Evolutionary conservation across 2,329 filamentous ascomycete species (phyloP).

Genomic region (Cordyceps javanica): DNA sequence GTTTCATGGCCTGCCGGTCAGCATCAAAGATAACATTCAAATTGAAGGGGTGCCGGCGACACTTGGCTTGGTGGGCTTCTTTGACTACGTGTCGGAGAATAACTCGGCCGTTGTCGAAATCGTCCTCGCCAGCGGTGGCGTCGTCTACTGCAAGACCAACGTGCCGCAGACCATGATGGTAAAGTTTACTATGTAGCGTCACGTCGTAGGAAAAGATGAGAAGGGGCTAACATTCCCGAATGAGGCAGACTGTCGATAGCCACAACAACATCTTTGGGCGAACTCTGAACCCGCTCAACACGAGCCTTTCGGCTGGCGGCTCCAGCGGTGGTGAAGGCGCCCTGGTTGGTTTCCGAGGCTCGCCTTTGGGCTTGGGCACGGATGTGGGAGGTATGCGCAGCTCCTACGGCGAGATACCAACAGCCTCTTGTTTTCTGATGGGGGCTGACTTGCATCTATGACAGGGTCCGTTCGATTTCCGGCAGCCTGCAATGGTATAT

Average conservation of each 20-base stretch:
- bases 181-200: neutral
- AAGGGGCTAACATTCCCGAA: neutral
- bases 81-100: constrained; percentile 16
- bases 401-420: neutral
- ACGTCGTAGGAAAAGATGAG: no score
- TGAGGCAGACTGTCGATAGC: constrained; percentile 21
- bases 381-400: constrained; percentile 37
- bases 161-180: constrained; percentile 13
- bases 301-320: constrained; percentile 51
- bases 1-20: constrained; percentile 20
- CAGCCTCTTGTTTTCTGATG: no score
- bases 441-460: neutral
- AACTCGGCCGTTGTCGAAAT: constrained; percentile 22
- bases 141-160: constrained; percentile 21
- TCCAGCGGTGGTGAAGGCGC: constrained; percentile 58
- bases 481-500: constrained; percentile 50
- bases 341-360: constrained; percentile 49
- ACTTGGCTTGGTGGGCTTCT: constrained; percentile 21
- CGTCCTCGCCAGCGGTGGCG: constrained; percentile 21
- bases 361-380: constrained; percentile 51
- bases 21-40: constrained; percentile 22
- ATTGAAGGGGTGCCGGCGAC: constrained; percentile 21
- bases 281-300: constrained; percentile 52
- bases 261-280: constrained; percentile 49
- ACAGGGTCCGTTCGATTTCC: constrained; percentile 45